phyloP scores from a whole-genome alignment of 441 rosid species.

The Bruguiera hainesii region DNA sequence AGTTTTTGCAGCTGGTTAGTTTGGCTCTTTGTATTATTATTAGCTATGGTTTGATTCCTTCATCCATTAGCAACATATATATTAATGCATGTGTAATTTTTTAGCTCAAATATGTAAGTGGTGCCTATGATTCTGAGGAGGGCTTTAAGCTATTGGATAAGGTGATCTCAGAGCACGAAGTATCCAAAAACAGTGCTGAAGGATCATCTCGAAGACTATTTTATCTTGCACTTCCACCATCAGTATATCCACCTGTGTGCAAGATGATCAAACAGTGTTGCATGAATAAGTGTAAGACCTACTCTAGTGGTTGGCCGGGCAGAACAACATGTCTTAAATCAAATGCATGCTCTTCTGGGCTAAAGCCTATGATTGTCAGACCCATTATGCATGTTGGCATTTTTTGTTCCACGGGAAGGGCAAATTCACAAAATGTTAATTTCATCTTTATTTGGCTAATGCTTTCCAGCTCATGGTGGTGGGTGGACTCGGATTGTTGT shows the following conservation, averaged over 20 bases:
- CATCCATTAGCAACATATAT: constrained; percentile 3
- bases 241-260: constrained; percentile 92
- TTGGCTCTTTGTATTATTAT: constrained; percentile 11
- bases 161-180: constrained; percentile 76
- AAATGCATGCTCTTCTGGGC: background rate
- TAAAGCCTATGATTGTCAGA: background rate
- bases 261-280: constrained; percentile 80
- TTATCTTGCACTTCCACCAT: constrained; percentile 97
- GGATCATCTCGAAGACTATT: constrained; percentile 88
- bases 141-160: constrained; percentile 76
- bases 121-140: constrained; percentile 77
- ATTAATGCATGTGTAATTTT: constrained; percentile 16
- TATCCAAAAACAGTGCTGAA: constrained; percentile 54
- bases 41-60: background rate
- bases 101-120: constrained; percentile 92
- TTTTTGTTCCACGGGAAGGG: background rate
- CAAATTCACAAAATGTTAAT: background rate
- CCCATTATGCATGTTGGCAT: constrained; percentile 9
- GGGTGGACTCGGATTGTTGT: constrained; percentile 99
- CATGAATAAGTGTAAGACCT: constrained; percentile 78
- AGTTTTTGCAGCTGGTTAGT: constrained; percentile 87
- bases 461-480: constrained; percentile 66
- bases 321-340: background rate
- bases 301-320: background rate
- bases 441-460: background rate